Evolutionary conservation across 2,329 filamentous ascomycete genomes (phyloP), one percentile per base, ranked within the genome.

Genomic region (Paracamarosporium sp.): DNA sequence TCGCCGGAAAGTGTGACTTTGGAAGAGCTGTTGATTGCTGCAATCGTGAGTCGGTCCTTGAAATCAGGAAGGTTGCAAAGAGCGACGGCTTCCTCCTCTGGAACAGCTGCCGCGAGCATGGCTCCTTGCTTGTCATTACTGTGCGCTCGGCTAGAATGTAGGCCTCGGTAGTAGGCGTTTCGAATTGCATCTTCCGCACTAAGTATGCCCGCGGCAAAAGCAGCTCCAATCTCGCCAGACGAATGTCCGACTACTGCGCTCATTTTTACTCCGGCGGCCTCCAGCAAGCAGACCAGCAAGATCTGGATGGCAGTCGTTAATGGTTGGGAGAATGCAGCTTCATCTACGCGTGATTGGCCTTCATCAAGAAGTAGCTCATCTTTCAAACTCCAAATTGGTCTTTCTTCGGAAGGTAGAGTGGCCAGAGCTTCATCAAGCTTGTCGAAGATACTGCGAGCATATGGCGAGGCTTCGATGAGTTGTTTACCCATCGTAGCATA

Each of bases 231-330:
- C 54, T 80, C 78, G 2, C 78, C 78, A 5, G 79, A 71, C 0
- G 78, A 80, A 54, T 80, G 78, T 1, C 78, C 78, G 28, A 80
- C 72, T 5, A 80, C 64, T 0, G 77, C 77, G 11, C 67, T 46
- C 0, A 78, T 74, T 2, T 47, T 28, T 0, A 76, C 31, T 0
- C 75, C 75, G 20, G 69, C 65, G 6, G 60, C 59, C 17, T 62
- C 50, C 0, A 80, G 68, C 1, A 78, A 43, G 0, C 66, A 62
- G 20, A 54, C 58, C 1, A 79, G 64, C 1, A 69, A 72, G 52
- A 71, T 64, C 46, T 80, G 78, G 25, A 80, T 67, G 5, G 73
- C 59, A 38, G 71, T 79, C 0, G 74, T 78, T 8, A 77, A 57
- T 0, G 73, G 53, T 50, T 77, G 76, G 24, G 61, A 65, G 33